A percentile compares a stretch with the other conserved stretches of the same genome.
phyloP scores from a whole-genome alignment of 768 basidiomycete species.

The Termitomyces eurrhizus region DNA sequence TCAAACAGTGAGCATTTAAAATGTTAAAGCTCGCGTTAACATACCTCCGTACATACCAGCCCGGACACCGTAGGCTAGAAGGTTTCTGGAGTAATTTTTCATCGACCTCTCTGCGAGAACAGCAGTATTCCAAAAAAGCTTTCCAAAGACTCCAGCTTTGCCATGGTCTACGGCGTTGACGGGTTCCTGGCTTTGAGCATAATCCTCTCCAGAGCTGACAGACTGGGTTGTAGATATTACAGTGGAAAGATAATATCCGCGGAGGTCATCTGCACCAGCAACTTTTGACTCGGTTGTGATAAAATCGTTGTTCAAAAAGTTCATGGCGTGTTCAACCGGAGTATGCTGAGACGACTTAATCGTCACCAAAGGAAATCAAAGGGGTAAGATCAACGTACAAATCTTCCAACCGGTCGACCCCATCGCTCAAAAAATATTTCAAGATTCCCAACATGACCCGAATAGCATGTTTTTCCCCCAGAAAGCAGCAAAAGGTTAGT shows the following conservation, averaged over 20 bases:
- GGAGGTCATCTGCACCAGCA: conserved; percentile 24
- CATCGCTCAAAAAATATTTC: conserved; percentile 36
- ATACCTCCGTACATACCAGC: conserved; percentile 50
- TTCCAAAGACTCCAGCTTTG: conserved; percentile 25
- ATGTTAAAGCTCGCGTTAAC: conserved; percentile 9
- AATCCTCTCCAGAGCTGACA: not conserved
- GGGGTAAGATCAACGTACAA: conserved; percentile 18
- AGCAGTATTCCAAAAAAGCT: conserved; percentile 37
- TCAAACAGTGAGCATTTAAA: not conserved
- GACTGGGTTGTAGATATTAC: not conserved
- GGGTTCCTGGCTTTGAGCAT: conserved; percentile 2
- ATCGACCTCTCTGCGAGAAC: conserved; percentile 43
- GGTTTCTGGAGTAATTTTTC: conserved; percentile 49
- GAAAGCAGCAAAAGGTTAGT: conserved; percentile 56
- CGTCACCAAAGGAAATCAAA: not conserved
- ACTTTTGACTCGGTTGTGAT: conserved; percentile 15
- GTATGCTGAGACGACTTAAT: conserved; percentile 34
- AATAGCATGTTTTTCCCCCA: conserved; percentile 42
- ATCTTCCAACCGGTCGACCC: conserved; percentile 33
- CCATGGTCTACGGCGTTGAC: conserved; percentile 16
- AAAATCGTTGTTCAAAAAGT: conserved; percentile 51
- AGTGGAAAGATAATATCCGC: conserved; percentile 30
- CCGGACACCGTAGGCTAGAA: conserved; percentile 56
- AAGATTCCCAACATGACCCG: conserved; percentile 37
- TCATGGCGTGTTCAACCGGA: conserved; percentile 59